These are phyloP conservation scores for Yamadazyma atlantica DNA, from an alignment of 1,139 yeast genomes.

Conservation along the genomic window DNA sequence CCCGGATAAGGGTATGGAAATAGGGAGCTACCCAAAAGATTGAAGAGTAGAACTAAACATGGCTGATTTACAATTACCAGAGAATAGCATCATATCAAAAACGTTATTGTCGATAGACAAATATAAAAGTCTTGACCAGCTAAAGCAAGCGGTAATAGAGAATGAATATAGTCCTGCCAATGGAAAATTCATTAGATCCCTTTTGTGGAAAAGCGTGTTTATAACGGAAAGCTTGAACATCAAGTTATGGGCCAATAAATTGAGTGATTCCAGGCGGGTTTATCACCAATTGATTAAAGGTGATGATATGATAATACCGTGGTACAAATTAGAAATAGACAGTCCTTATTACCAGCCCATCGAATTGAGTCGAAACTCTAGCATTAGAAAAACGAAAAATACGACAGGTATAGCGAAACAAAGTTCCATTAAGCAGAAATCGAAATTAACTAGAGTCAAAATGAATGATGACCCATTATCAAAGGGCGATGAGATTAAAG, in stretches of 20 bases:
- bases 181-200: slow-evolving; percentile 29
- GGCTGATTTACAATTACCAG: slow-evolving; percentile 24
- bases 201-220: slow-evolving; percentile 41
- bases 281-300: slow-evolving; percentile 35
- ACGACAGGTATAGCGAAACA: neutral
- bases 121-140: slow-evolving; percentile 29
- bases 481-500: neutral
- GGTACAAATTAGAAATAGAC: slow-evolving; percentile 36
- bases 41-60: slow-evolving; percentile 1
- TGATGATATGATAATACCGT: slow-evolving; percentile 39
- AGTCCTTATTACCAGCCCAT: slow-evolving; percentile 25
- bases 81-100: slow-evolving; percentile 38
- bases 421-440: slow-evolving; percentile 13
- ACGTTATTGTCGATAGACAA: slow-evolving; percentile 40
- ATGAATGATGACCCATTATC: slow-evolving; percentile 1
- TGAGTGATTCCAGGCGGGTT: slow-evolving; percentile 33
- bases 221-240: slow-evolving; percentile 41
- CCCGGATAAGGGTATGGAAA: too few relatives aligned
- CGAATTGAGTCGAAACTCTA: slow-evolving; percentile 16
- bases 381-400: slow-evolving; percentile 13
- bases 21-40: too few relatives aligned
- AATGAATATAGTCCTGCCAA: slow-evolving; percentile 30
- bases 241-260: slow-evolving; percentile 32
- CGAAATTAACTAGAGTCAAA: slow-evolving; percentile 16
- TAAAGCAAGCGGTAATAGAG: slow-evolving; percentile 33